These are phyloP conservation scores for Primulina huaijiensis DNA, from an alignment of 257 asterid species.

Conservation along the genomic window DNA sequence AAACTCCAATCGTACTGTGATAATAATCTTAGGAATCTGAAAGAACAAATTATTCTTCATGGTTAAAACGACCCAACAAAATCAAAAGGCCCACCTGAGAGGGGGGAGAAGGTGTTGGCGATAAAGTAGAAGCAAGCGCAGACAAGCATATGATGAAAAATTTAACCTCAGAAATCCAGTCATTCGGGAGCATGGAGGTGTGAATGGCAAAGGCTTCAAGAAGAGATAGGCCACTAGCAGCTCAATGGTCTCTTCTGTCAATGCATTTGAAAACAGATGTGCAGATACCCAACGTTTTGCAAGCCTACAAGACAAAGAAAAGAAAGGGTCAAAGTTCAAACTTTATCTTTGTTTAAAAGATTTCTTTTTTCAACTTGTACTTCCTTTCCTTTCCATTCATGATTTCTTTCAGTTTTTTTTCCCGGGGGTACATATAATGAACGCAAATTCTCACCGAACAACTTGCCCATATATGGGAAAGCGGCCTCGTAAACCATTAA, in stretches of 20 bases:
- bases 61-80: not conserved
- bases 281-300: constrained; percentile 98
- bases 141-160: constrained; percentile 3
- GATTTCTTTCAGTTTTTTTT: too few relatives aligned
- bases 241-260: constrained; percentile 87
- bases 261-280: constrained; percentile 70
- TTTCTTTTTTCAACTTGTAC: constrained; percentile 2
- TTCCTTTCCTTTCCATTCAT: not conserved
- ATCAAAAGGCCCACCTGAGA: too few relatives aligned
- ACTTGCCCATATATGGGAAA: constrained; percentile 79
- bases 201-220: constrained; percentile 80
- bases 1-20: constrained; percentile 86
- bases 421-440: too few relatives aligned
- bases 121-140: not conserved
- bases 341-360: constrained; percentile 17
- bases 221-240: constrained; percentile 82
- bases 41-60: constrained; percentile 21
- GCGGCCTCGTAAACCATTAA: constrained; percentile 83
- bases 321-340: constrained; percentile 2
- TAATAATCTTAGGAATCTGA: constrained; percentile 80
- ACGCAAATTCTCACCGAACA: constrained; percentile 57
- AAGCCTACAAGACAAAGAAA: constrained; percentile 48
- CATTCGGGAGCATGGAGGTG: constrained; percentile 74
- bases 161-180: constrained; percentile 80
- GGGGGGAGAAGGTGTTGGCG: not conserved